Percentiles rank a stretch among this genome's conserved stretches.
phyloP scores from a whole-genome alignment of 1,284 basidiomycete species.

The Trametes versicolor region DNA sequence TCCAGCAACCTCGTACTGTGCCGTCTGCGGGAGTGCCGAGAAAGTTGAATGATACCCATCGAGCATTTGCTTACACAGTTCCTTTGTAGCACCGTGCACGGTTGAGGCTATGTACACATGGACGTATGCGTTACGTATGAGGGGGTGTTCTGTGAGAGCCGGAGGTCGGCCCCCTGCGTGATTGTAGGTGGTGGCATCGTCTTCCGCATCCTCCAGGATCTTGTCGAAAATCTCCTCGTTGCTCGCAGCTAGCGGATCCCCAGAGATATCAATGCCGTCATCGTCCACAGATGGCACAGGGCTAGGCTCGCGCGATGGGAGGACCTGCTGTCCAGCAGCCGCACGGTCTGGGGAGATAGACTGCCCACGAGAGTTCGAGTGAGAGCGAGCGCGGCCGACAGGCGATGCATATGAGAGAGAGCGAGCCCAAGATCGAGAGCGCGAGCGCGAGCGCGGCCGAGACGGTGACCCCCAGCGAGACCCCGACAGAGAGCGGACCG shows the following conservation, averaged over 20 bases:
- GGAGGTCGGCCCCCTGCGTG: slow-evolving; percentile 2
- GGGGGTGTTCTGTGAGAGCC: slow-evolving; percentile 24
- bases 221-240: neutral
- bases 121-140: slow-evolving; percentile 28
- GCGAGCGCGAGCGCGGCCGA: no score
- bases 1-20: neutral
- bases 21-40: neutral
- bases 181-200: neutral
- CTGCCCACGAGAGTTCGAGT: neutral
- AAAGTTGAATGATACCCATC: neutral
- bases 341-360: no score
- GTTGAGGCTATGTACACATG: slow-evolving; percentile 15
- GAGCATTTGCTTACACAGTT: neutral
- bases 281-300: neutral
- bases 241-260: neutral
- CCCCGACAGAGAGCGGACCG: no score
- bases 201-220: neutral
- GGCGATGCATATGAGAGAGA: no score
- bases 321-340: no score
- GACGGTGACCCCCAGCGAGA: no score
- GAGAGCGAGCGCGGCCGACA: neutral
- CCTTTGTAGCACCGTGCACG: slow-evolving; percentile 18
- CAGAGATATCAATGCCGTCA: neutral
- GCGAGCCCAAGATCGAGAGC: no score
- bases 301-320: neutral